phyloP scores from a whole-genome alignment of 2,329 filamentous ascomycete species.

The Aspergillus pseudoglaucus region DNA sequence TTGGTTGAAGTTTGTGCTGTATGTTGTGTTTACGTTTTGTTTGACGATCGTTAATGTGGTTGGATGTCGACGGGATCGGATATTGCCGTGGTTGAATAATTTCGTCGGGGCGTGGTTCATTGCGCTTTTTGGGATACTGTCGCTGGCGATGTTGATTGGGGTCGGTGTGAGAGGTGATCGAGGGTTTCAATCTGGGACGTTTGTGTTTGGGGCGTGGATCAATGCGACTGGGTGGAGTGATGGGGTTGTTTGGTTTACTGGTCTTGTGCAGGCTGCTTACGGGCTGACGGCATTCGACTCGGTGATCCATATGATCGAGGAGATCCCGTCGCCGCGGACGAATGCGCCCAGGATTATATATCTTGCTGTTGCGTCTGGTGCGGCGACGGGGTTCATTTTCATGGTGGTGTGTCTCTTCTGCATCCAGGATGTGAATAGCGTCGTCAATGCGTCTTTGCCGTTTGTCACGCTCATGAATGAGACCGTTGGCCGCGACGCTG shows the following conservation, averaged over 20 bases:
- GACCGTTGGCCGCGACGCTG: constrained; percentile 37
- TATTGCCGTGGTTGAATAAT: constrained; percentile 50
- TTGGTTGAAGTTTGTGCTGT: constrained; percentile 52
- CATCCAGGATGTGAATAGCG: constrained; percentile 41
- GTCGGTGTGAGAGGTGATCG: constrained; percentile 43
- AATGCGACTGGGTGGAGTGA: constrained; percentile 49
- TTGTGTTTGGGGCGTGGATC: constrained; percentile 50
- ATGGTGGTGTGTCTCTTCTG: constrained; percentile 49
- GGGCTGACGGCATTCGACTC: constrained; percentile 54
- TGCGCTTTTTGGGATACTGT: constrained; percentile 48
- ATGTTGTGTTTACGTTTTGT: constrained; percentile 43
- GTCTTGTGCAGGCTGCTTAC: constrained; percentile 52
- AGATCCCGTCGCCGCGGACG: constrained; percentile 47
- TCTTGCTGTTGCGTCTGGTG: constrained; percentile 46
- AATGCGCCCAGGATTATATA: constrained; percentile 49
- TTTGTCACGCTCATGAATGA: constrained; percentile 46
- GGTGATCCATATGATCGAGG: constrained; percentile 54
- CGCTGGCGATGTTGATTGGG: constrained; percentile 46
- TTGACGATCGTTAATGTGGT: constrained; percentile 48
- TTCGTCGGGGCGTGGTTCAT: constrained; percentile 50
- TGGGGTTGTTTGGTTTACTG: constrained; percentile 53
- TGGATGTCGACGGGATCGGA: constrained; percentile 44
- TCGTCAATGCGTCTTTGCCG: constrained; percentile 40
- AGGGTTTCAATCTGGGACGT: constrained; percentile 44
- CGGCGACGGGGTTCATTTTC: constrained; percentile 47